These are phyloP conservation scores for Rhizophora mangle DNA, from an alignment of 345 rosid genomes.

Conservation along the genomic window DNA sequence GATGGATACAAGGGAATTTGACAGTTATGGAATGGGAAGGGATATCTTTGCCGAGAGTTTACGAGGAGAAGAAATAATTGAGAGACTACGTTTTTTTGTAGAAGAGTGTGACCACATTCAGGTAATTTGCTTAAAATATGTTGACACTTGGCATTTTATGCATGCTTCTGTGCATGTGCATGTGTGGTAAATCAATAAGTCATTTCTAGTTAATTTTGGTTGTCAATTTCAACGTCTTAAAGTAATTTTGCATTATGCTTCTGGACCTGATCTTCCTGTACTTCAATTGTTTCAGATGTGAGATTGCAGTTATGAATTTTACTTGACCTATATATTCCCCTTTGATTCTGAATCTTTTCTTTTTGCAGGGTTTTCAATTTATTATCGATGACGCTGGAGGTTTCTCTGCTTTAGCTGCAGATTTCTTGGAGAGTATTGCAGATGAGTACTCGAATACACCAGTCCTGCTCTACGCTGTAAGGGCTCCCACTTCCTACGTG, in stretches of 20 bases:
- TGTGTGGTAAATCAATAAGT: too few relatives aligned
- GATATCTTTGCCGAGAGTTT: conserved; percentile 59
- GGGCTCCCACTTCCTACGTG: conserved; percentile 49
- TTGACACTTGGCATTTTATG: too few relatives aligned
- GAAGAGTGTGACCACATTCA: conserved; percentile 96
- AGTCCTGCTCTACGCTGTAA: conserved; percentile 62
- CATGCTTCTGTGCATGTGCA: too few relatives aligned
- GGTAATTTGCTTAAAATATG: conserved; percentile 32
- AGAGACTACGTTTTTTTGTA: conserved; percentile 74
- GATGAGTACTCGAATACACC: conserved; percentile 79
- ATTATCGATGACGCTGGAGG: conserved; percentile 87
- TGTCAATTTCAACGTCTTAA: too few relatives aligned
- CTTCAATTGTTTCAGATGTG: too few relatives aligned
- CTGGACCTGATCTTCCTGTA: too few relatives aligned
- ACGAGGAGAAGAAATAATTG: conserved; percentile 70
- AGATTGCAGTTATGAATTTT: background rate
- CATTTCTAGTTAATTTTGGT: too few relatives aligned
- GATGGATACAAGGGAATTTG: conserved; percentile 52
- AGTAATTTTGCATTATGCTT: too few relatives aligned
- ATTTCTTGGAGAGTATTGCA: conserved; percentile 72
- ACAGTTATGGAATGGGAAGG: conserved; percentile 77
- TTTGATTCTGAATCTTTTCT: conserved; percentile 17
- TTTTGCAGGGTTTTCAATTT: conserved; percentile 81
- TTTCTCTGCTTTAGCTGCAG: conserved; percentile 75
- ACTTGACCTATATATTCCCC: background rate